These are phyloP conservation scores for Dittrichia graveolens DNA, from an alignment of 129 eudicot genomes.

Conservation along the genomic window DNA sequence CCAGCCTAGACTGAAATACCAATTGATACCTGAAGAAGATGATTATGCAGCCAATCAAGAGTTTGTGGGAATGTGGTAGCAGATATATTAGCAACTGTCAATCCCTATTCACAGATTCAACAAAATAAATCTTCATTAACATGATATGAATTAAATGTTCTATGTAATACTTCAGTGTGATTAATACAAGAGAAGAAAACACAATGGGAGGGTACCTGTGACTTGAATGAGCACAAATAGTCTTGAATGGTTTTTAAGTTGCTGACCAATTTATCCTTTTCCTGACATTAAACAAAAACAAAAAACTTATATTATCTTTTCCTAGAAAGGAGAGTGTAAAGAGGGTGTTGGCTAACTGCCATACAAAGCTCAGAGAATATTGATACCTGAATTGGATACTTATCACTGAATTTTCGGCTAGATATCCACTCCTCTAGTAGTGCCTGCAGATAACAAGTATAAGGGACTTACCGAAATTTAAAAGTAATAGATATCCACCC, in stretches of 20 bases:
- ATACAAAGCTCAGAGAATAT: background rate
- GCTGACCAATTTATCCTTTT: slow-evolving; percentile 72
- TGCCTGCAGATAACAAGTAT: slow-evolving; percentile 57
- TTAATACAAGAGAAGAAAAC: background rate
- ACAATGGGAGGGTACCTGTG: slow-evolving; percentile 58
- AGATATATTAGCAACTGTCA: slow-evolving; percentile 81
- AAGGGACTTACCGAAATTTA: background rate
- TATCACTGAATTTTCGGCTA: slow-evolving; percentile 73
- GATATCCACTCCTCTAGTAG: slow-evolving; percentile 95
- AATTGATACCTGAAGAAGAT: slow-evolving; percentile 85
- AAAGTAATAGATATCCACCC: background rate
- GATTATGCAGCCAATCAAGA: slow-evolving; percentile 92
- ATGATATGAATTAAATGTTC: background rate
- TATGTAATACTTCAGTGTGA: background rate
- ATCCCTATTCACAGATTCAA: slow-evolving; percentile 58
- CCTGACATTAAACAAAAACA: slow-evolving; percentile 43
- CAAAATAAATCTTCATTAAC: slow-evolving; percentile 7
- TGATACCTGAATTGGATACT: slow-evolving; percentile 65
- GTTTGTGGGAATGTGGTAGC: slow-evolving; percentile 98
- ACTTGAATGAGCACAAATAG: slow-evolving; percentile 88
- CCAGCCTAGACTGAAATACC: slow-evolving; percentile 13
- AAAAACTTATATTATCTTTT: background rate
- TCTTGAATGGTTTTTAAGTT: slow-evolving; percentile 91
- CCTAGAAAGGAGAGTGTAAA: background rate
- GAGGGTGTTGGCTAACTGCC: slow-evolving; percentile 20